A percentile compares a stretch with the other conserved stretches of the same genome.
Conservation (phyloP, 2,329 filamentous ascomycete species). For the Neoscytalidium dimidiatum region DNA sequence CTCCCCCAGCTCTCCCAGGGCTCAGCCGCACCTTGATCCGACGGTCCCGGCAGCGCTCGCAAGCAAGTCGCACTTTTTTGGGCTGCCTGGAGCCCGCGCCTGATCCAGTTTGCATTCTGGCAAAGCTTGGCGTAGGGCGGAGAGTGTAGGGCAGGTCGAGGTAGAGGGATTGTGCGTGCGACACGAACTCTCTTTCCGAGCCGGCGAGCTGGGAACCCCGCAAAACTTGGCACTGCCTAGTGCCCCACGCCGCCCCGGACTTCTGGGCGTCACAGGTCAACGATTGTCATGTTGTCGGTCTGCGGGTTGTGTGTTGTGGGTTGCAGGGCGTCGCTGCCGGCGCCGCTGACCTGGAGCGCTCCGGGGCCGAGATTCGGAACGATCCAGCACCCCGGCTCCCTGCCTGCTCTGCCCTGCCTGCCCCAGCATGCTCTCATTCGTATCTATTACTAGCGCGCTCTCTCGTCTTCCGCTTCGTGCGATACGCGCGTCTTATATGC, state of each 20-base stretch:
- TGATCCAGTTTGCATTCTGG: too few species aligned
- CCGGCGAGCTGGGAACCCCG: not conserved
- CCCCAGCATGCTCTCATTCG: too few species aligned
- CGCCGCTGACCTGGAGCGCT: not conserved
- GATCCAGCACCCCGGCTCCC: not conserved
- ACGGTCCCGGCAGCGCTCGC: constrained; percentile 39
- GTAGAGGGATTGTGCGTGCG: not conserved
- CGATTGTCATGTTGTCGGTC: not conserved
- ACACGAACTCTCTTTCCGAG: not conserved
- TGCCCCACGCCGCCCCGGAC: not conserved
- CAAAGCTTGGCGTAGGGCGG: not conserved
- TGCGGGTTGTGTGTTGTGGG: not conserved
- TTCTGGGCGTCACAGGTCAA: not conserved
- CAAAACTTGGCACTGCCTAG: not conserved
- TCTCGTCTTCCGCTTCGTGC: too few species aligned
- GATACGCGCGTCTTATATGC: too few species aligned
- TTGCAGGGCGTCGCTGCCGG: too few species aligned
- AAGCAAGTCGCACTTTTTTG: constrained; percentile 43
- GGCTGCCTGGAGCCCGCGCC: constrained; percentile 9
- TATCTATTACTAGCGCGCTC: too few species aligned
- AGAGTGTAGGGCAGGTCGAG: not conserved
- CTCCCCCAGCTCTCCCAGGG: not conserved
- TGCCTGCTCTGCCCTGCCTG: too few species aligned
- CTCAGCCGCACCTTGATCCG: constrained; percentile 37
- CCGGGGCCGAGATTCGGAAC: not conserved